Conservation (phyloP, 352 stramenopile genomes). For the Globisporangium middletonii region DNA sequence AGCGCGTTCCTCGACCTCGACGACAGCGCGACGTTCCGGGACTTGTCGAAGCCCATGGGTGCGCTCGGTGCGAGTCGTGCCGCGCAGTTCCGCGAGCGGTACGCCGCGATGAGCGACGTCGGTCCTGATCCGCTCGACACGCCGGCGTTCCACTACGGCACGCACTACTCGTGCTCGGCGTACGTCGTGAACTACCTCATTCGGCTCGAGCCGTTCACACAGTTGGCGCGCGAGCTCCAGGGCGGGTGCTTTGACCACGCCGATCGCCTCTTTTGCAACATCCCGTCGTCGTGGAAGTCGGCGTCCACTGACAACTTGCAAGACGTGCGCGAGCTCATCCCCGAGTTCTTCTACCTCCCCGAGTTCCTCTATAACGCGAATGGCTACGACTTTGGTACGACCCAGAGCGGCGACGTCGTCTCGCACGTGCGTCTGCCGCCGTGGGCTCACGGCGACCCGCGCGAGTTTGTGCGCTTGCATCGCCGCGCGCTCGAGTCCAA, state of each 20-base stretch:
- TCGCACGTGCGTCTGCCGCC: constrained; percentile 90
- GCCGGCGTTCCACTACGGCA: constrained; percentile 96
- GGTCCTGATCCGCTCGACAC: constrained; percentile 36
- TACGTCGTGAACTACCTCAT: constrained; percentile 98
- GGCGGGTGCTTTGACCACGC: constrained; percentile 90
- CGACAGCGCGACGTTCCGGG: constrained; percentile 72
- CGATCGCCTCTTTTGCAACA: constrained; percentile 94
- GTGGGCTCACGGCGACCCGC: constrained; percentile 91
- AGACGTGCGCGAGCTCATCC: constrained; percentile 78
- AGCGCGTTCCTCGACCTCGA: constrained; percentile 85
- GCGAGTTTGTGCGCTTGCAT: constrained; percentile 94
- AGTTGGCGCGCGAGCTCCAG: constrained; percentile 57
- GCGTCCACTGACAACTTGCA: constrained; percentile 90
- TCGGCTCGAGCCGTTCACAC: constrained; percentile 87
- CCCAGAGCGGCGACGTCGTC: constrained; percentile 83
- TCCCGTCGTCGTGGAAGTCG: constrained; percentile 93
- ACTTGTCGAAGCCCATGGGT: constrained; percentile 94
- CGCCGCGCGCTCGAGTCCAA: constrained; percentile 95
- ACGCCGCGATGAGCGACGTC: constrained; percentile 55
- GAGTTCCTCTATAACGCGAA: constrained; percentile 82
- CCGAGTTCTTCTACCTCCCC: constrained; percentile 75
- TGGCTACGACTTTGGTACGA: constrained; percentile 57
- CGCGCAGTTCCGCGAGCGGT: constrained; percentile 83
- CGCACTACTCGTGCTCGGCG: constrained; percentile 94
- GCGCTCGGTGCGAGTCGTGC: constrained; percentile 82